A percentile compares a stretch with the other conserved stretches of the same genome.
Evolutionary conservation across 441 rosid genomes (phyloP).

Genomic region (Jatropha multifida): DNA sequence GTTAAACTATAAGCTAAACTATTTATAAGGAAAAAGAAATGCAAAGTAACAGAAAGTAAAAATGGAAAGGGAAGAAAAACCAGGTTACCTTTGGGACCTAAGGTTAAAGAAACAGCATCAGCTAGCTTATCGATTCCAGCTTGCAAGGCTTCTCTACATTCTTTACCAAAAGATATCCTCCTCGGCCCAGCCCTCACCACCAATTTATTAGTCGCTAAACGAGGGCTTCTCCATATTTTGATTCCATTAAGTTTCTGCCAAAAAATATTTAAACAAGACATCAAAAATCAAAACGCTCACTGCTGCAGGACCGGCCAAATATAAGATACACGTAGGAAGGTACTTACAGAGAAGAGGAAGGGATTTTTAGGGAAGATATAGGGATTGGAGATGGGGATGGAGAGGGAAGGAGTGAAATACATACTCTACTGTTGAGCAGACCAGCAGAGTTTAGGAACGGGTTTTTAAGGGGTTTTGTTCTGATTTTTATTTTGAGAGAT

Average conservation of each 20-base stretch:
- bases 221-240: slow-evolving; percentile 25
- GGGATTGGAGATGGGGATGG: slow-evolving; percentile 19
- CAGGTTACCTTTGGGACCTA: slow-evolving; percentile 76
- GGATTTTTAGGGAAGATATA: slow-evolving; percentile 22
- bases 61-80: slow-evolving; percentile 2
- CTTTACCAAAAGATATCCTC: slow-evolving; percentile 63
- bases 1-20: not conserved
- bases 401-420: slow-evolving; percentile 17
- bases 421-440: not conserved
- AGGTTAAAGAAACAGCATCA: slow-evolving; percentile 84
- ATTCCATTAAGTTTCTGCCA: too few species aligned
- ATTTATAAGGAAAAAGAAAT: not conserved
- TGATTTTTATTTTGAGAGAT: too few species aligned
- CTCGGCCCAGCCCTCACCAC: slow-evolving; percentile 72
- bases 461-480: not conserved
- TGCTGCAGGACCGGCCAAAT: too few species aligned
- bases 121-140: slow-evolving; percentile 90
- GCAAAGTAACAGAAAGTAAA: not conserved
- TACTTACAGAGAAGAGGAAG: slow-evolving; percentile 18
- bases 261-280: too few species aligned
- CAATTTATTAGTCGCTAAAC: slow-evolving; percentile 20
- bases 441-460: not conserved
- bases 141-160: slow-evolving; percentile 68
- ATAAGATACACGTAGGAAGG: not conserved
- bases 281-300: slow-evolving; percentile 18